phyloP scores from a whole-genome alignment of 352 stramenopile species.

The Globisporangium canariense region DNA sequence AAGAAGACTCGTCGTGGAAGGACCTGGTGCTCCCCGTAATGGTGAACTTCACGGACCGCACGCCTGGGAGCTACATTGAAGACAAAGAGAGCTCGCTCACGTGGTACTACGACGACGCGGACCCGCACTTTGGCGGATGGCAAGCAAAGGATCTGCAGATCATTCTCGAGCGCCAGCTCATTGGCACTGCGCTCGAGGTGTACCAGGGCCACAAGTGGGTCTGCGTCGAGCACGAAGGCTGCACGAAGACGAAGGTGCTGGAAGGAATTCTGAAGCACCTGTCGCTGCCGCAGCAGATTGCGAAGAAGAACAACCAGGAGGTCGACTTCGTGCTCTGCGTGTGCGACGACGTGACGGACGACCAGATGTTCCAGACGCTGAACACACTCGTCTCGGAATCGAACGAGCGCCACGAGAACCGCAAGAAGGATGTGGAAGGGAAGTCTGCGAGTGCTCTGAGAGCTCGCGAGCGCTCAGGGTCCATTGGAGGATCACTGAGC shows the following conservation, averaged over 20 bases:
- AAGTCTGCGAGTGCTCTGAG: constrained; percentile 22
- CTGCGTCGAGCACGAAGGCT: constrained; percentile 77
- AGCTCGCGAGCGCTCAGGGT: constrained; percentile 29
- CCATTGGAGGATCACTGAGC: constrained; percentile 14
- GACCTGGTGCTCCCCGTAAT: constrained; percentile 75
- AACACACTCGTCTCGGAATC: constrained; percentile 74
- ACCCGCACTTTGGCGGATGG: constrained; percentile 85
- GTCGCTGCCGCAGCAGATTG: constrained; percentile 64
- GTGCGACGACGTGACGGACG: constrained; percentile 84
- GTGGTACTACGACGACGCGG: constrained; percentile 86
- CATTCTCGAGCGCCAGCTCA: constrained; percentile 81
- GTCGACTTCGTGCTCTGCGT: constrained; percentile 89
- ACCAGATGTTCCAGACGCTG: constrained; percentile 90
- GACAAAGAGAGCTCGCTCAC: constrained; percentile 84
- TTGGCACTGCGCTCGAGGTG: constrained; percentile 83
- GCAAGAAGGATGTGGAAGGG: constrained; percentile 33
- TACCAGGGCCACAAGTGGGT: constrained; percentile 83
- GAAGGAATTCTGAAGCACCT: constrained; percentile 73
- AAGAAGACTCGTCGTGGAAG: constrained; percentile 74
- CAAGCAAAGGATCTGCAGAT: constrained; percentile 90
- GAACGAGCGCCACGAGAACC: constrained; percentile 63
- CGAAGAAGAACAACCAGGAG: constrained; percentile 56
- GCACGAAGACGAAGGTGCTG: constrained; percentile 73
- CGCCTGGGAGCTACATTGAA: constrained; percentile 78
- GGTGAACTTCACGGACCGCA: constrained; percentile 73